A percentile compares a stretch with the other conserved stretches of the same genome.
phyloP scores from a whole-genome alignment of 495 filamentous ascomycete genomes.

The Terfezia claveryi region DNA sequence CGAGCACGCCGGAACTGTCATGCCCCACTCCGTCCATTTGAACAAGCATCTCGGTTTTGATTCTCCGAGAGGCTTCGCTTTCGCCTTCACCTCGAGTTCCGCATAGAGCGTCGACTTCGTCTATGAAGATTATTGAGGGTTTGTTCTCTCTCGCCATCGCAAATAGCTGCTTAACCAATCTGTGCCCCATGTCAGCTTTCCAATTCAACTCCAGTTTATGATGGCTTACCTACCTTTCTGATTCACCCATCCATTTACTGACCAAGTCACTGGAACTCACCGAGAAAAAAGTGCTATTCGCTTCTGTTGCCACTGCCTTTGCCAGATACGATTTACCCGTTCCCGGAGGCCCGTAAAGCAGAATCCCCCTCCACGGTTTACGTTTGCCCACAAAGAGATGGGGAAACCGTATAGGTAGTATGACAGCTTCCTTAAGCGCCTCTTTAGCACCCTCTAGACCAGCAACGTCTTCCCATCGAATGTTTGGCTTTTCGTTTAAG shows the following conservation, averaged over 20 bases:
- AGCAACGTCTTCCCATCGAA: constrained; percentile 97
- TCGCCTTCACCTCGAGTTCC: constrained; percentile 93
- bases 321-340: constrained; percentile 94
- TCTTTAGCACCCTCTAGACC: constrained; percentile 89
- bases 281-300: constrained; percentile 98
- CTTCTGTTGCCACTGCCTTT: constrained; percentile 93
- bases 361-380: constrained; percentile 93
- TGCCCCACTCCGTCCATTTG: constrained; percentile 99
- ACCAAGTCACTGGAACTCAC: constrained; percentile 92
- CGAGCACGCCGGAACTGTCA: constrained; percentile 78
- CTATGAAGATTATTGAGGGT: constrained; percentile 97
- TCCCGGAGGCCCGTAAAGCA: constrained; percentile 88
- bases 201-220: constrained; percentile 1
- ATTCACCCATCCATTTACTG: constrained; percentile 99
- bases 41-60: constrained; percentile 95
- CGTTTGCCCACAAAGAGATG: constrained; percentile 92
- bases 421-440: constrained; percentile 89
- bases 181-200: constrained; percentile 20
- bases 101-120: constrained; percentile 94
- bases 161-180: constrained; percentile 91
- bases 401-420: constrained; percentile 93
- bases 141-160: constrained; percentile 97
- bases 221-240: constrained; percentile 48
- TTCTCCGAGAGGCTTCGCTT: constrained; percentile 85
- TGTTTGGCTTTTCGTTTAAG: constrained; percentile 77